phyloP scores from a whole-genome alignment of 306 rosid species.

The Fagus crenata region DNA sequence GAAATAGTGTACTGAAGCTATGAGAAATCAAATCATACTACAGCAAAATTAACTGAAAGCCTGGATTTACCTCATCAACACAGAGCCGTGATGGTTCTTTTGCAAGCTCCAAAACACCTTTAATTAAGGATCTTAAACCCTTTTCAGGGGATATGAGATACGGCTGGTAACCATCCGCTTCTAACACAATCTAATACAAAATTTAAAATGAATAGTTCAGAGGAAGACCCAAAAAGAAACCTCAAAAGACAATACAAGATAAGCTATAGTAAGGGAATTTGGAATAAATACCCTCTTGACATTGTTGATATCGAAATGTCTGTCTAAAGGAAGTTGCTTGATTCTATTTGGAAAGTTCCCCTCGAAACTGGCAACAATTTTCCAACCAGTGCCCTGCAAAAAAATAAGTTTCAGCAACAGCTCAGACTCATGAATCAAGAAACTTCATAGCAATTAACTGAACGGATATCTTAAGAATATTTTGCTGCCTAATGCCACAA shows the following conservation, averaged over 20 bases:
- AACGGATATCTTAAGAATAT: slow-evolving; percentile 8
- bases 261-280: background rate
- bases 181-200: slow-evolving; percentile 78
- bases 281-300: slow-evolving; percentile 82
- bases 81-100: slow-evolving; percentile 97
- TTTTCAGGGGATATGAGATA: slow-evolving; percentile 98
- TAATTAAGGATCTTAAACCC: slow-evolving; percentile 93
- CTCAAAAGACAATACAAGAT: slow-evolving; percentile 3
- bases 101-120: slow-evolving; percentile 96
- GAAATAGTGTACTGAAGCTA: slow-evolving; percentile 4
- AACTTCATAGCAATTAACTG: background rate
- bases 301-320: slow-evolving; percentile 93
- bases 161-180: slow-evolving; percentile 99
- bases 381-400: slow-evolving; percentile 98
- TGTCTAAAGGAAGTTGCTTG: slow-evolving; percentile 89
- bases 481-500: slow-evolving; percentile 7
- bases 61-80: slow-evolving; percentile 84
- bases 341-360: slow-evolving; percentile 94
- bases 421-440: background rate
- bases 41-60: slow-evolving; percentile 9
- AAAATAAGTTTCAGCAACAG: slow-evolving; percentile 5
- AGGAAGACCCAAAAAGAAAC: background rate
- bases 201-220: slow-evolving; percentile 19
- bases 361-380: slow-evolving; percentile 94
- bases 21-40: slow-evolving; percentile 1